A percentile compares a stretch with the other conserved stretches of the same genome.
phyloP scores from a whole-genome alignment of 768 basidiomycete species.

The Serendipita indica region DNA sequence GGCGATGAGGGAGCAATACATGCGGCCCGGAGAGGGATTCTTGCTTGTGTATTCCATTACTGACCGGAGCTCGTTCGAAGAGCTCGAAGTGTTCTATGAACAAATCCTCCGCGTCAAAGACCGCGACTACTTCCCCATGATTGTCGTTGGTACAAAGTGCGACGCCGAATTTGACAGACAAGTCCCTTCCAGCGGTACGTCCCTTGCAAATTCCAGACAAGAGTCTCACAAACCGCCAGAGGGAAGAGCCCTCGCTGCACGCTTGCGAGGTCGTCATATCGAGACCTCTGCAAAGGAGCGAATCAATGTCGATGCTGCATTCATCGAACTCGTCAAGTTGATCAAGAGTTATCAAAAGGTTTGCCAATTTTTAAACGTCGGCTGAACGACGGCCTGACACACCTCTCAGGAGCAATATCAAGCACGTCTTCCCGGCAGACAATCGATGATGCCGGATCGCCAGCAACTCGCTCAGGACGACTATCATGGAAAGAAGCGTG shows the following conservation, averaged over 20 bases:
- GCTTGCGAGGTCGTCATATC: conserved; percentile 26
- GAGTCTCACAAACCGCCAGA: conserved; percentile 17
- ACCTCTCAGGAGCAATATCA: neutral
- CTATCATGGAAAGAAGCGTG: neutral
- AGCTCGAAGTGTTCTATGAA: conserved; percentile 28
- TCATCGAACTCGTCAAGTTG: conserved; percentile 26
- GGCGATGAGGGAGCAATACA: conserved; percentile 23
- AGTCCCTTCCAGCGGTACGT: conserved; percentile 20
- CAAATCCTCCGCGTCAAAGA: conserved; percentile 32
- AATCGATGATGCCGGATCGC: neutral
- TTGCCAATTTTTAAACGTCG: conserved; percentile 9
- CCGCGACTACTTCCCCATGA: conserved; percentile 28
- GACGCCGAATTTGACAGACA: conserved; percentile 26
- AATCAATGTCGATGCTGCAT: conserved; percentile 32
- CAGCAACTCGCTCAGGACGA: neutral
- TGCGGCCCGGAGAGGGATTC: conserved; percentile 34
- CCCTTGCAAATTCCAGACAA: conserved; percentile 22
- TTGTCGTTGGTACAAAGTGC: conserved; percentile 33
- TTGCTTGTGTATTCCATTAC: conserved; percentile 34
- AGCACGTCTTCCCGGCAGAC: neutral
- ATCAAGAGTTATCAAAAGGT: conserved; percentile 29
- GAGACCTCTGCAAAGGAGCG: conserved; percentile 32
- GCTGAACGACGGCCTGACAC: neutral
- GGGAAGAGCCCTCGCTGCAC: conserved; percentile 28
- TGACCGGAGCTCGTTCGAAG: conserved; percentile 30